These are phyloP conservation scores for Nitzschia palea DNA, from an alignment of 108 stramenopile species.

Conservation along the genomic window DNA sequence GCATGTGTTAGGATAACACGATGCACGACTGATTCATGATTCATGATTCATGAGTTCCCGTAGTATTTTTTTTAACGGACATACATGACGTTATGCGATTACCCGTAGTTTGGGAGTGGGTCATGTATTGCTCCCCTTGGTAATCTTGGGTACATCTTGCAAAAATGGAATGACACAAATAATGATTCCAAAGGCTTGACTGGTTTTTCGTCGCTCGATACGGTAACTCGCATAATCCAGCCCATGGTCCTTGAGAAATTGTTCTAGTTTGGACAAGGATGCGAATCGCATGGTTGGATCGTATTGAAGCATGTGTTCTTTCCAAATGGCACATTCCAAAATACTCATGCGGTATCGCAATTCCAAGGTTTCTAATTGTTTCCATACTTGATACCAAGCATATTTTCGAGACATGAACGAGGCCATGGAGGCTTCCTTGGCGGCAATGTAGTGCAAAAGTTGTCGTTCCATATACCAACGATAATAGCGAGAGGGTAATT, in stretches of 20 bases:
- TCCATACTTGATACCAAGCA: constrained; percentile 7
- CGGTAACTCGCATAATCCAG: not conserved
- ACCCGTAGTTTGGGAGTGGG: too few relatives aligned
- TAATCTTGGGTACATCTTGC: not conserved
- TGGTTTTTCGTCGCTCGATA: not conserved
- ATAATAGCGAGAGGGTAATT: not conserved
- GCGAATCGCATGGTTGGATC: not conserved
- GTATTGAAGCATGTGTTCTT: not conserved
- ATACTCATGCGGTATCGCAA: constrained; percentile 1
- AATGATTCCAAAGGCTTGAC: not conserved
- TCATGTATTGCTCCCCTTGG: too few relatives aligned
- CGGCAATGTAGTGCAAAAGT: not conserved
- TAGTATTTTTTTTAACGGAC: too few relatives aligned
- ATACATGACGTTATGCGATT: too few relatives aligned
- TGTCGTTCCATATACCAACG: constrained; percentile 4
- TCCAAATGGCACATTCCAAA: constrained; percentile 15
- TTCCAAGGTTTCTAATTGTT: not conserved
- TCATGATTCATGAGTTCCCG: too few relatives aligned
- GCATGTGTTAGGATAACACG: too few relatives aligned
- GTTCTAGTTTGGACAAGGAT: not conserved
- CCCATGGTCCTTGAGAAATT: not conserved
- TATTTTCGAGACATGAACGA: not conserved
- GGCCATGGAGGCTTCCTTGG: constrained; percentile 1
- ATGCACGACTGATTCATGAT: too few relatives aligned
- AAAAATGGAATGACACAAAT: not conserved